phyloP scores from a whole-genome alignment of 2,329 filamentous ascomycete genomes.

The Cercospora berteroae region DNA sequence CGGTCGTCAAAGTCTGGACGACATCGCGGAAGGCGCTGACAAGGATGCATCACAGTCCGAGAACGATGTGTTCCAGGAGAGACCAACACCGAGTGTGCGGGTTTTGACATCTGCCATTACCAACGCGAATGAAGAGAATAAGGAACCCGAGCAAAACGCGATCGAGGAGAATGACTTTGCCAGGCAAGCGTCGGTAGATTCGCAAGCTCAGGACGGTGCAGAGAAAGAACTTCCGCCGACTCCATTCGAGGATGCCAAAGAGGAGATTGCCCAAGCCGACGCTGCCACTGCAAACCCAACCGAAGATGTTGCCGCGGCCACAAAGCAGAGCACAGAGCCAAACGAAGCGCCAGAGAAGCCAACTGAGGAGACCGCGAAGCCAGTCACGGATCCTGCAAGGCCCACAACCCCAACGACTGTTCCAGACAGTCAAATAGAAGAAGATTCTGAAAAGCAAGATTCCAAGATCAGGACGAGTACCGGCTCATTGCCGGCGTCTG shows the following conservation, averaged over 20 bases:
- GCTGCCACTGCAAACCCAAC: constrained; percentile 1
- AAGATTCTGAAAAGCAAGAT: background rate
- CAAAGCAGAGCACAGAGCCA: background rate
- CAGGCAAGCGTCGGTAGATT: constrained; percentile 1
- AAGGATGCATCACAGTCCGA: background rate
- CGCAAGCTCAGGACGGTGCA: constrained; percentile 15
- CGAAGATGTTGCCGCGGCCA: background rate
- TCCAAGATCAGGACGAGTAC: constrained; percentile 1
- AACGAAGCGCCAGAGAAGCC: background rate
- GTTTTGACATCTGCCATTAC: constrained; percentile 2
- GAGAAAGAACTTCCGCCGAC: constrained; percentile 15
- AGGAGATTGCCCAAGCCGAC: constrained; percentile 14
- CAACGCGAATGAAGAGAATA: background rate
- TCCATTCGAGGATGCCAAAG: constrained; percentile 26
- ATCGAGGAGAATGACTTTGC: background rate
- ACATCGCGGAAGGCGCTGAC: constrained; percentile 22
- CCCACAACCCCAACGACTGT: background rate
- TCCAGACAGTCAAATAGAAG: background rate
- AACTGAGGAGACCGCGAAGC: background rate
- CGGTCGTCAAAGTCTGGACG: constrained; percentile 23
- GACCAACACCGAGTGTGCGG: constrained; percentile 3
- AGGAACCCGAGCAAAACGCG: constrained; percentile 8
- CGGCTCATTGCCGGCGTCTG: background rate
- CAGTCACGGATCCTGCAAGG: background rate
- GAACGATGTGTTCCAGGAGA: constrained; percentile 5